Evolutionary conservation across 495 filamentous ascomycete species (phyloP).

Genomic region (Cercophora newfieldiana): DNA sequence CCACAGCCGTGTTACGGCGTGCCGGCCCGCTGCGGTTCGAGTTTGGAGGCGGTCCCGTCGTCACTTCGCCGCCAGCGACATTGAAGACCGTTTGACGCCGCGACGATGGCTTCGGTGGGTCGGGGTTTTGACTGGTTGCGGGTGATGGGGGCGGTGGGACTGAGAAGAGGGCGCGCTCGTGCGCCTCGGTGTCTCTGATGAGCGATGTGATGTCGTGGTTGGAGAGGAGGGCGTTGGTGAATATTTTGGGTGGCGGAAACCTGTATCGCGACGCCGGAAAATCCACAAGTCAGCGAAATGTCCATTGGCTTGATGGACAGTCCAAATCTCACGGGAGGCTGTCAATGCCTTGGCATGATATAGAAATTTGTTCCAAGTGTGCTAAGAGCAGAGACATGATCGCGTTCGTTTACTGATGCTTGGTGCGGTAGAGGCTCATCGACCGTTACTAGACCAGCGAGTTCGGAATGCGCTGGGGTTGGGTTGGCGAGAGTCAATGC

Average conservation of each 20-base stretch:
- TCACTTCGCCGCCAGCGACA: constrained; percentile 55
- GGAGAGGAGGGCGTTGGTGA: constrained; percentile 88
- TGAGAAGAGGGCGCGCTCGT: constrained; percentile 94
- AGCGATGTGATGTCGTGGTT: constrained; percentile 88
- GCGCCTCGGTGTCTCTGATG: constrained; percentile 92
- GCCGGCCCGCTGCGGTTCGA: constrained; percentile 43
- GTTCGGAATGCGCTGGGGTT: neutral
- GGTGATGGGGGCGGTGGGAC: constrained; percentile 66
- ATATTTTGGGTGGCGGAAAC: constrained; percentile 89
- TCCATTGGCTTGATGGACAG: neutral
- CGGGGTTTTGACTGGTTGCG: constrained; percentile 31
- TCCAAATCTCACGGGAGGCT: constrained; percentile 68
- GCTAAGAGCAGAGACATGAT: constrained; percentile 73
- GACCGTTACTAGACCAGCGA: neutral
- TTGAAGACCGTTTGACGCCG: constrained; percentile 58
- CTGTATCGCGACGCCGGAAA: constrained; percentile 39
- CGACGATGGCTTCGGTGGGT: constrained; percentile 36
- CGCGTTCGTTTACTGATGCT: neutral
- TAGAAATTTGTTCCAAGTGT: constrained; percentile 87
- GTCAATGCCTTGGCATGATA: constrained; percentile 79
- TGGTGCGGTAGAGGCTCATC: neutral
- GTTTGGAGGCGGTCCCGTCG: constrained; percentile 45
- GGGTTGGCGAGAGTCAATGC: neutral
- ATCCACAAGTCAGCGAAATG: constrained; percentile 4
- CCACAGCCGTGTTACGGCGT: constrained; percentile 79